Evolutionary conservation across 1,284 basidiomycete species (phyloP).

Genomic region (Earliella scabrosa): DNA sequence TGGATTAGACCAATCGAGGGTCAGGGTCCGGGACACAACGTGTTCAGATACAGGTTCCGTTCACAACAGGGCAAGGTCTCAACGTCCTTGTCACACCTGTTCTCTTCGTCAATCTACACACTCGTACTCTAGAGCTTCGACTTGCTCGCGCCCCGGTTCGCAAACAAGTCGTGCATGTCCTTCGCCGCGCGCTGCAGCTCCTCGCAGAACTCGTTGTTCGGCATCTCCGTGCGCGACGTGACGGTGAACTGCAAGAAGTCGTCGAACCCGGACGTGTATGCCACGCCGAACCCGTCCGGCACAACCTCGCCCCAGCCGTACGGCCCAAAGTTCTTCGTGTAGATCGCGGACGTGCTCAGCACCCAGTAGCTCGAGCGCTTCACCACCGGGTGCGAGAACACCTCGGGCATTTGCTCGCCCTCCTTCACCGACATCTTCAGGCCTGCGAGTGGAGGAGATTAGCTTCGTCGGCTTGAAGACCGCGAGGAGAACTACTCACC

Average conservation of each 20-base stretch:
- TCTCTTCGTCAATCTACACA: no score
- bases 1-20: no score
- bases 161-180: conserved; percentile 55
- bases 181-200: conserved; percentile 71
- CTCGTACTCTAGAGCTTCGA: no score
- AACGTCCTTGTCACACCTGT: no score
- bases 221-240: conserved; percentile 78
- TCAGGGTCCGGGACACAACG: no score
- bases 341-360: conserved; percentile 87
- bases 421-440: conserved; percentile 66
- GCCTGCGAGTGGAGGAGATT: conserved; percentile 44
- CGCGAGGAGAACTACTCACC: conserved; percentile 46
- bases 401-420: conserved; percentile 63
- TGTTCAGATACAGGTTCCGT: no score
- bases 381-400: conserved; percentile 79
- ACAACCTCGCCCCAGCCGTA: conserved; percentile 93
- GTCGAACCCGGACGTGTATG: conserved; percentile 79
- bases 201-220: conserved; percentile 66
- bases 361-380: conserved; percentile 71
- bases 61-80: no score
- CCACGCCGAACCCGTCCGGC: conserved; percentile 78
- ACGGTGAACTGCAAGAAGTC: conserved; percentile 83
- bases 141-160: conserved; percentile 10
- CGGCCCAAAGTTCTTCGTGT: conserved; percentile 77
- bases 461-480: no score